A percentile compares a stretch with the other conserved stretches of the same genome.
These are phyloP conservation scores for Scytalidium lignicola DNA, from an alignment of 2,329 filamentous ascomycete species.

Conservation along the genomic window DNA sequence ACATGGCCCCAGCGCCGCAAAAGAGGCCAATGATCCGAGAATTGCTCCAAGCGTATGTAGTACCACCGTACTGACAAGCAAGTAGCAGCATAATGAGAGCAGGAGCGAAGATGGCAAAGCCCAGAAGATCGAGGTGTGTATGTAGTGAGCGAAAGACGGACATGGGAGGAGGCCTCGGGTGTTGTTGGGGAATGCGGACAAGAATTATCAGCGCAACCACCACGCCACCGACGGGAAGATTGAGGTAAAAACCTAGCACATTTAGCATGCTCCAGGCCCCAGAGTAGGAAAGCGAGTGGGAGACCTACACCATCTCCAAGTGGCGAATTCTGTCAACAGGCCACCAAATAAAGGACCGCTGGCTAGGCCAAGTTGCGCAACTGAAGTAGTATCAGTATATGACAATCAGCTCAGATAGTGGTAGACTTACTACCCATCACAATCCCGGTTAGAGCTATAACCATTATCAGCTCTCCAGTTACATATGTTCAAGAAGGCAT, in stretches of 20 bases:
- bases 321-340: slow-evolving; percentile 26
- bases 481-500: background rate
- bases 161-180: slow-evolving; percentile 2
- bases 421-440: background rate
- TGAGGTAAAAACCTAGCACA: slow-evolving; percentile 4
- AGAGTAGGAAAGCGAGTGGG: slow-evolving; percentile 15
- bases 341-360: slow-evolving; percentile 26
- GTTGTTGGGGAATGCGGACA: slow-evolving; percentile 28
- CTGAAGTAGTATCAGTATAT: too few species aligned
- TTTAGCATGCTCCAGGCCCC: background rate
- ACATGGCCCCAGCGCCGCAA: slow-evolving; percentile 2
- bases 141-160: too few species aligned
- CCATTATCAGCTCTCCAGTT: too few species aligned
- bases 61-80: slow-evolving; percentile 25
- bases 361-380: slow-evolving; percentile 4
- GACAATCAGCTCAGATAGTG: too few species aligned
- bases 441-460: too few species aligned
- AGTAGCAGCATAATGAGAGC: slow-evolving; percentile 25
- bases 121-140: slow-evolving; percentile 22
- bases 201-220: slow-evolving; percentile 29
- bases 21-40: slow-evolving; percentile 11
- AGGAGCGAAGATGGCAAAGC: slow-evolving; percentile 24
- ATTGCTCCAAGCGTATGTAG: slow-evolving; percentile 20
- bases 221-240: background rate
- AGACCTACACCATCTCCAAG: slow-evolving; percentile 15